Conservation (phyloP, 345 rosid genomes). For the Crucihimalaya himalaica region DNA sequence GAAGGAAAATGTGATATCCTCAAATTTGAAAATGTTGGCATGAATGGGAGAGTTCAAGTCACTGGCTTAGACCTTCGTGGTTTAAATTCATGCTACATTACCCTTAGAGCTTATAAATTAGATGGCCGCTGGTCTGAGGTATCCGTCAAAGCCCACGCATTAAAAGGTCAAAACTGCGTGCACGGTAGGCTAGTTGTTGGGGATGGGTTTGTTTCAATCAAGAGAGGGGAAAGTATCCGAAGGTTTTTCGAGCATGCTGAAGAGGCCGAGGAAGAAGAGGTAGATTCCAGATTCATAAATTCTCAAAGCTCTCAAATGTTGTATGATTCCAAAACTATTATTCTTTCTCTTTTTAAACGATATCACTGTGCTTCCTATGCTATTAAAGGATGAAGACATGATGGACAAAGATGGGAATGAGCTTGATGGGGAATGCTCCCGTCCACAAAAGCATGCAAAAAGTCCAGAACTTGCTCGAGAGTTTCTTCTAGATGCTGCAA, state of each 20-base stretch:
- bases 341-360: not conserved
- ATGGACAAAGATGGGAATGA: slow-evolving; percentile 96
- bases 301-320: slow-evolving; percentile 15
- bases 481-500: slow-evolving; percentile 96
- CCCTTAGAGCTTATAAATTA: slow-evolving; percentile 84
- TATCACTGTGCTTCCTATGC: slow-evolving; percentile 12
- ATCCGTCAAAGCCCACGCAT: slow-evolving; percentile 86
- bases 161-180: slow-evolving; percentile 82
- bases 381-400: slow-evolving; percentile 90
- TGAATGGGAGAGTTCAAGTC: slow-evolving; percentile 65
- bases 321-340: slow-evolving; percentile 3
- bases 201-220: slow-evolving; percentile 89
- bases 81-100: slow-evolving; percentile 70
- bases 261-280: slow-evolving; percentile 99
- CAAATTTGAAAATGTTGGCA: slow-evolving; percentile 91
- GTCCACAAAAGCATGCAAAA: slow-evolving; percentile 99
- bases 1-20: slow-evolving; percentile 87
- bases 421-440: slow-evolving; percentile 94
- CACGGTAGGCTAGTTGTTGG: slow-evolving; percentile 93
- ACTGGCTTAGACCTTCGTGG: slow-evolving; percentile 73
- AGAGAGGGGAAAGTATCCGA: slow-evolving; percentile 78
- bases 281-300: slow-evolving; percentile 38
- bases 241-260: slow-evolving; percentile 94
- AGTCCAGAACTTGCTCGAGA: slow-evolving; percentile 99
- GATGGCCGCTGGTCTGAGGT: slow-evolving; percentile 88